Base-by-base conservation (phyloP, 2,329 filamentous ascomycete genomes). In the Xylariales sp. region DNA sequence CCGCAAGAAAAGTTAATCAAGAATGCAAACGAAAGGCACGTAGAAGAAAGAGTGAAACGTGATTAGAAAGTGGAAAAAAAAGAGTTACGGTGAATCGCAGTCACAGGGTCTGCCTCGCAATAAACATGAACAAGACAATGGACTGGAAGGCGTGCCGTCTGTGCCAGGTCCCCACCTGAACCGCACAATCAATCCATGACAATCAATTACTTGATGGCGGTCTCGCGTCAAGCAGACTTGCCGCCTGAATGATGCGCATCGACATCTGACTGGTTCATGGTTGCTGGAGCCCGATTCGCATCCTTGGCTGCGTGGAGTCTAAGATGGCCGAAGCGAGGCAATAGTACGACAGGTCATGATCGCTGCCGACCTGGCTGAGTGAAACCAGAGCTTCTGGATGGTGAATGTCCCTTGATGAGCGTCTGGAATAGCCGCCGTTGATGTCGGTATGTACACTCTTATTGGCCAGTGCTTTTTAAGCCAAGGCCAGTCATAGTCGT, bases 361-460 rank as follows among this genome's bases (percentile, higher is more conserved):
- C 46, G 47, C 37, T 49, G 47, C 46, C 42, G 33, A 45, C 45
- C 51, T 45, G 51, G 53, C 47, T 53, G 48, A 49, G 43, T 33
- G 41, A 46, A 47, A 43, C 38, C 32, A n/a, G 39, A 36, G 51
- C 43, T 38, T 44, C 45, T 56, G 49, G 49, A 39, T 56, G 50
- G 52, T 52, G 37, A 41, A 43, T 40, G n/a, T n/a, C 43, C 37
- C 48, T 47, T 53, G 48, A 49, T 50, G 49, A 49, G 43, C 32
- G 53, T 54, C 51, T 48, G 53, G 55, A 42, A 46, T 58, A 58
- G 52, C 48, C 55, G 55, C 55, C 51, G 41, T 46, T 37, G 40
- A 37, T 36, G 28, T 30, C 38, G 12, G 41, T 40, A 29, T 28
- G 16, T 40, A 36, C 7, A 18, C 14, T 34, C 34, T 42, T 28